These are phyloP conservation scores for Tolypocladium tropicale DNA, from an alignment of 2,329 filamentous ascomycete species.

Conservation along the genomic window DNA sequence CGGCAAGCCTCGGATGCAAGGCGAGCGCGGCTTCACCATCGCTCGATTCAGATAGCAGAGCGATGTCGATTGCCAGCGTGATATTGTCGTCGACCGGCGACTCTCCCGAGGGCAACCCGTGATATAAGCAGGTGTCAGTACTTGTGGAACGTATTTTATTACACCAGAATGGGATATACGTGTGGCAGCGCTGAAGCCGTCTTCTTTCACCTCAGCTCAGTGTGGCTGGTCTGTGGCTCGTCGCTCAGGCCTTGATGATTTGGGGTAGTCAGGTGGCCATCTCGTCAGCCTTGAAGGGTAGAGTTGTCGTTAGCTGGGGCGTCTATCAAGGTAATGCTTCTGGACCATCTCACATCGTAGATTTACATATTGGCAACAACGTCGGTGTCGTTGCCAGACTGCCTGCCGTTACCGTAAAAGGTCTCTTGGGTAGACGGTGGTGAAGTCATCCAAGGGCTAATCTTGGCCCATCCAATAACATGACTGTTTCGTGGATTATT, in stretches of 20 bases:
- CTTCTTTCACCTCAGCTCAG: background rate
- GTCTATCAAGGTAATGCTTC: slow-evolving; percentile 52
- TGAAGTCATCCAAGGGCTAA: no score
- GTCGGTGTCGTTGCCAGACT: slow-evolving; percentile 31
- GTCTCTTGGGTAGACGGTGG: no score
- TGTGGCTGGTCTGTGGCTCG: background rate
- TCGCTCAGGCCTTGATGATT: background rate
- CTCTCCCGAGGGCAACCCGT: slow-evolving; percentile 11
- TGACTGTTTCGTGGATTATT: no score
- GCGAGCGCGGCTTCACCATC: slow-evolving; percentile 7
- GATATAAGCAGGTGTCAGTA: background rate
- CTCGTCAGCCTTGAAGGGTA: no score
- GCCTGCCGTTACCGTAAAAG: slow-evolving; percentile 33
- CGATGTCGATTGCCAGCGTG: slow-evolving; percentile 11
- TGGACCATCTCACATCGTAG: slow-evolving; percentile 29
- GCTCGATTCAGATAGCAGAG: slow-evolving; percentile 8
- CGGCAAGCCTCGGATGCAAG: slow-evolving; percentile 13
- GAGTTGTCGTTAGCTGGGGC: no score
- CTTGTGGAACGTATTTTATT: background rate
- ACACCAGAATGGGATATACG: background rate
- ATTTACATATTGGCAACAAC: slow-evolving; percentile 35
- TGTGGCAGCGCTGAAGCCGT: background rate
- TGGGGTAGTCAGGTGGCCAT: no score
- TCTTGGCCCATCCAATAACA: no score
- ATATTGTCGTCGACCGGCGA: slow-evolving; percentile 11